Evolutionary conservation across 345 rosid genomes (phyloP), one percentile per base, ranked within the genome.

Genomic region (Populus tremula): DNA sequence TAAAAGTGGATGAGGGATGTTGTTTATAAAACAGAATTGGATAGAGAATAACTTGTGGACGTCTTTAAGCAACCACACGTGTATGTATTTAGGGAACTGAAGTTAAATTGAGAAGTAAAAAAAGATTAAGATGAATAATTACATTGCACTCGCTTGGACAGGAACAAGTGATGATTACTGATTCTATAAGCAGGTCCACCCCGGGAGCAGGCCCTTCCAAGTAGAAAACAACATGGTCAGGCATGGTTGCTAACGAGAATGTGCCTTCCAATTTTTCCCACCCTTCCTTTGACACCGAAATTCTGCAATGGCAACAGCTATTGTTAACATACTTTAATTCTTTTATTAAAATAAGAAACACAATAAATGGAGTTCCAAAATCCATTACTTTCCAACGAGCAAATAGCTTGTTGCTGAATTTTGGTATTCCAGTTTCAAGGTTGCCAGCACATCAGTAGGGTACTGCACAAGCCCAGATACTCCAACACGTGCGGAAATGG

Each of bases 201-300:
- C 98, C 97, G 76, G 97, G 90, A 76, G 94, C 83, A 63, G 97
- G 97, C 66, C 99, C 99, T 88, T 96, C 99, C 73, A 96, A 76
- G 85, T 90, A 96, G 79, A 96, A 93, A 17, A 96, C 80, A 73
- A 83, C 90, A 38, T 88, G 85, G 70, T 88, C 89, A 72, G 93
- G 94, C 78, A 85, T 77, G 68, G 89, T 81, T 74, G 96, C 85
- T 33, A 96, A 79, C 10, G 86, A 81, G 83, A 96, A 96, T 56
- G 83, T 85, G 79, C 97, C 97, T 87, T 91, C 96, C 84, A 93
- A 79, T 67, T 76, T 90, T 78, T 84, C 88, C 99, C 99, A 92
- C 53, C 59, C 80, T 79, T 82, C 93, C 73, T 91, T 90, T 0
- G 91, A 84, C 69, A 83, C 89, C 77, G 87, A 82, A 78, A 88